Base-by-base conservation (phyloP, 208 protist genomes). In the Trypanosoma scelopori region DNA sequence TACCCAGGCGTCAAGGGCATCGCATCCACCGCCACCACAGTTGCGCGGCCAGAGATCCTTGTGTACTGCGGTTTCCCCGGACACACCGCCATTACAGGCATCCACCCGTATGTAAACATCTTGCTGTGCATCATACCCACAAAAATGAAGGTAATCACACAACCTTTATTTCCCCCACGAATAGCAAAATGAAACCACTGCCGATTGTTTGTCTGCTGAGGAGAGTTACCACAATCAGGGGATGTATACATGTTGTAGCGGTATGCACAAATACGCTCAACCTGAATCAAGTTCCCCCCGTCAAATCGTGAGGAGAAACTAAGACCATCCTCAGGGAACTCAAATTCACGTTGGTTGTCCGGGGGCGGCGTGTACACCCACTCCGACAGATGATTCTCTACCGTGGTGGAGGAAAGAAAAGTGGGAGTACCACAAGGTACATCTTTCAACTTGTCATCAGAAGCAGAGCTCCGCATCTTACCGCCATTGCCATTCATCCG, bases 181-280 rank as follows among this genome's bases (percentile, higher is more conserved):
- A 97, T 81, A 18, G 86, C 82, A 73, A 97, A 97, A 76, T 97
- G 87, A 69, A 97, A 97, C 91, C 93, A 97, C 65, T 96, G 88
- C 12, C 91, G 81, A 64, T 93, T 93, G 66, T 93, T 91, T 22
- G 85, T 95, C 78, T 96, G 90, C 22, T 70, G 66, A 18, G 79
- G 68, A 1, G 82, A 53, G 65, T 94, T 95, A 61, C 82, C 83
- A 67, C 90, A 97, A 85, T 97, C 91, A 71, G 85, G 81, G 22
- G 80, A 48, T 22, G 79, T 90, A 76, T 89, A 94, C 62, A 92
- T 71, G 64, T 78, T 78, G 63, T 97, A 94, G 20, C 76, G 70
- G 32, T 76, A 78, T 15, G 83, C 57, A 9, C 84, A 85, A 6
- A 79, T 25, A 13, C 82, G 81, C 73, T 97, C 93, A 27, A 95